Evolutionary conservation across 352 stramenopile genomes (phyloP), one percentile per base, ranked within the genome.

Genomic region (Globisporangium apiculatum): DNA sequence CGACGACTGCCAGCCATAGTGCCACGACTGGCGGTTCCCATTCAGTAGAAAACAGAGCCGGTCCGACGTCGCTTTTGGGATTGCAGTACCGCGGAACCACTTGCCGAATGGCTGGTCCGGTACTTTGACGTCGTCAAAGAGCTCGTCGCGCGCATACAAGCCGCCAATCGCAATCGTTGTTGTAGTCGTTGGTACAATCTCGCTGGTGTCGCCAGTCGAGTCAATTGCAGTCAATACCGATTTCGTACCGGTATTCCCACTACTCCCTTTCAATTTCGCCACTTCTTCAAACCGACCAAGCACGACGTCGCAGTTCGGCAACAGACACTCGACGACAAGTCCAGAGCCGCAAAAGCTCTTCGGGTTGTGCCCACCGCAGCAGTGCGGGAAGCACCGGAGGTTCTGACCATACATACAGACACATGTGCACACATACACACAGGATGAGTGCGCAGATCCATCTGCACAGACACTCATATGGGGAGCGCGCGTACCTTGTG

Each of bases 1-100:
- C 35, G 83, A 93, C 4, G 83, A 93, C 53, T 88, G 80, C 83
- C 83, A 93, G 12, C 83, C 83, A 55, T 93, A 93, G 64, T 93
- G 83, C 83, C 83, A 93, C 52, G 80, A 93, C 64, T 90, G 80
- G 46, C 83, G 83, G 64, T 93, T 90, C 40, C 83, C 83, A 62
- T 93, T 93, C 53, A 93, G 68, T 51, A 89, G 63, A 64, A 93
- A 93, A 55, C 74, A 75, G 18, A 66, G 69, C 35, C 66, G 60
- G 53, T 60, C 49, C 24, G 24, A 31, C 35, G 48, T 17, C n/a
- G 55, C 64, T 60, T 67, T 64, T 5, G 73, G 69, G 17, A 89
- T 69, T 7, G 68, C 53, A 4, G 71, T 67, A 51, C 79, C 79
- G 37, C 76, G 73, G 60, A 89, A 90, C 80, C 80, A 91, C 48